These are phyloP conservation scores for Hygrophorus russula DNA, from an alignment of 768 basidiomycete genomes.

Conservation along the genomic window DNA sequence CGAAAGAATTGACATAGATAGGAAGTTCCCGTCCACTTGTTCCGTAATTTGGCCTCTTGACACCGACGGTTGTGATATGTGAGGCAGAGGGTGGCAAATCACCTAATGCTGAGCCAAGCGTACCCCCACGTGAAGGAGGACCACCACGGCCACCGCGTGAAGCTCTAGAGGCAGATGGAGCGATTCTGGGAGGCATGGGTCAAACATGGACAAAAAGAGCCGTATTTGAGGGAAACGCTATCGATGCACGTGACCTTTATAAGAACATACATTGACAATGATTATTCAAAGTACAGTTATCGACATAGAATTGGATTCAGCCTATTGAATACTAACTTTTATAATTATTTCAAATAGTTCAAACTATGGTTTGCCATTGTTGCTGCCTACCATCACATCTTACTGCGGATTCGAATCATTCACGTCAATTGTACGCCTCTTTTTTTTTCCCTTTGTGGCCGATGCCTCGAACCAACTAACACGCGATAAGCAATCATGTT, in stretches of 20 bases:
- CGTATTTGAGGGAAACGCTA: constrained; percentile 7
- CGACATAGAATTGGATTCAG: no score
- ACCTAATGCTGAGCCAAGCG: constrained; percentile 12
- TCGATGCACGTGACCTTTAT: constrained; percentile 6
- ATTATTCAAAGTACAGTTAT: no score
- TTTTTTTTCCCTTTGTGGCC: no score
- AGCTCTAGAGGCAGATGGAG: constrained; percentile 13
- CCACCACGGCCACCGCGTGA: constrained; percentile 23
- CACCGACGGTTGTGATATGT: constrained; percentile 47
- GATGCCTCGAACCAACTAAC: no score
- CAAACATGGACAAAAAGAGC: constrained; percentile 7
- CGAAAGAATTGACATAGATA: constrained; percentile 53
- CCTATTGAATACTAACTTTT: no score
- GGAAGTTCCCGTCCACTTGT: constrained; percentile 32
- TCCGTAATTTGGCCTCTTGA: constrained; percentile 57
- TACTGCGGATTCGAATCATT: no score
- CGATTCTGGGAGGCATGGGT: constrained; percentile 29
- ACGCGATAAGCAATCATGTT: no score
- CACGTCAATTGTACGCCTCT: no score
- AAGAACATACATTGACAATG: no score
- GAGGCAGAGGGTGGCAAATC: constrained; percentile 18
- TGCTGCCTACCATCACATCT: no score
- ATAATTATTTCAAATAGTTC: no score
- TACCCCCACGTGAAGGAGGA: constrained; percentile 15
- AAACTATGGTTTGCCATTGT: no score